A percentile compares a stretch with the other conserved stretches of the same genome.
These are phyloP conservation scores for Hypoxylon sp. DNA, from an alignment of 2,329 filamentous ascomycete genomes.

Conservation along the genomic window DNA sequence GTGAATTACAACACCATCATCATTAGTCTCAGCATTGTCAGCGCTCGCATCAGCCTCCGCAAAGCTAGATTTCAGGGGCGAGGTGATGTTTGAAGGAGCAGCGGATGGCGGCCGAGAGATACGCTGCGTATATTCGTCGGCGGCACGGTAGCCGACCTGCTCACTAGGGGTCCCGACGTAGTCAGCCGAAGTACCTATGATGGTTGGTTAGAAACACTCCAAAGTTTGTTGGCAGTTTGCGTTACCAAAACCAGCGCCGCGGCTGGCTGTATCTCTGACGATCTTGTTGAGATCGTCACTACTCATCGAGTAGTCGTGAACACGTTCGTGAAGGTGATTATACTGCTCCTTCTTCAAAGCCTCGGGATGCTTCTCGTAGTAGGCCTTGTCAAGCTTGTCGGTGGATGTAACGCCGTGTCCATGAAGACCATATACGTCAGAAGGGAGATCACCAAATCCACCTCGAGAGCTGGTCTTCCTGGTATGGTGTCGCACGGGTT, in stretches of 20 bases:
- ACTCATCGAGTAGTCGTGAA: constrained; percentile 83
- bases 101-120: constrained; percentile 67
- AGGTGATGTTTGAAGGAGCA: constrained; percentile 53
- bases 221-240: constrained; percentile 45
- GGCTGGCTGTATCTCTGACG: constrained; percentile 76
- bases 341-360: constrained; percentile 78
- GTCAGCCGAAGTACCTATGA: constrained; percentile 71
- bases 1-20: constrained; percentile 76
- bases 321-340: constrained; percentile 65
- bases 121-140: constrained; percentile 84
- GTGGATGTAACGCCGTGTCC: constrained; percentile 81
- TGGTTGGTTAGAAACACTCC: constrained; percentile 51
- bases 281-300: constrained; percentile 92
- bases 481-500: constrained; percentile 65
- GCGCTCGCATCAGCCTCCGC: constrained; percentile 41
- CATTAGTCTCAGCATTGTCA: constrained; percentile 51
- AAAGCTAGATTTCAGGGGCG: constrained; percentile 47
- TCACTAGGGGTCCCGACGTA: constrained; percentile 84
- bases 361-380: constrained; percentile 93
- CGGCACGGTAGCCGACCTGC: constrained; percentile 88
- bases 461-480: constrained; percentile 76
- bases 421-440: constrained; percentile 92
- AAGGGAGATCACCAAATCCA: constrained; percentile 76
- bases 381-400: constrained; percentile 89
- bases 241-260: constrained; percentile 65